A percentile compares a stretch with the other conserved stretches of the same genome.
These are phyloP conservation scores for Hyaloscypha finlandica DNA, from an alignment of 495 filamentous ascomycete species.

Conservation along the genomic window DNA sequence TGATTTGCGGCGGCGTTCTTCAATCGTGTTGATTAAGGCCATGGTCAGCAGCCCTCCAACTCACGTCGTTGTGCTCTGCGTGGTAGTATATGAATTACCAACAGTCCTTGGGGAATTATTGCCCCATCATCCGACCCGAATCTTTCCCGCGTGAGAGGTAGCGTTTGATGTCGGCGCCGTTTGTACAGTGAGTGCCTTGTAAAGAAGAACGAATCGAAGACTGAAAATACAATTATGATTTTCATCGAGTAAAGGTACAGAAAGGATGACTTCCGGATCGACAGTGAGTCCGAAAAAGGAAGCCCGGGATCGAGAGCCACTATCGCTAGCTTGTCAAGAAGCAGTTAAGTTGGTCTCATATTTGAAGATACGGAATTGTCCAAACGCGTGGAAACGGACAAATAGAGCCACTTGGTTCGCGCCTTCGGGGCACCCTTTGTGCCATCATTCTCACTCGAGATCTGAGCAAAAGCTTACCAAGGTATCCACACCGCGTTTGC, in stretches of 20 bases:
- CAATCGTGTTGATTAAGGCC: constrained; percentile 4
- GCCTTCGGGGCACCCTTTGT: neutral
- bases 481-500: neutral
- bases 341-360: neutral
- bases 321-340: neutral
- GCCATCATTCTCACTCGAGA: neutral
- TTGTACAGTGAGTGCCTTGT: neutral
- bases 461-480: neutral
- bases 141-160: neutral
- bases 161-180: neutral
- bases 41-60: neutral
- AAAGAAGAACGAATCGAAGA: neutral
- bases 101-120: neutral
- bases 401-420: neutral
- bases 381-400: neutral
- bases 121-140: constrained; percentile 14
- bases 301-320: neutral
- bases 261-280: neutral
- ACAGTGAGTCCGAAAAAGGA: neutral
- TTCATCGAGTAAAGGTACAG: neutral
- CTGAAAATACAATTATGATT: neutral
- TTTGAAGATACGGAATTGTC: neutral
- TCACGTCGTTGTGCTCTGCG: neutral
- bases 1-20: constrained; percentile 24
- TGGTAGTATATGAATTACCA: neutral